Percentiles rank a stretch among this genome's conserved stretches.
phyloP scores from a whole-genome alignment of 164 flowering plant species.

The Tetracentron sinense region DNA sequence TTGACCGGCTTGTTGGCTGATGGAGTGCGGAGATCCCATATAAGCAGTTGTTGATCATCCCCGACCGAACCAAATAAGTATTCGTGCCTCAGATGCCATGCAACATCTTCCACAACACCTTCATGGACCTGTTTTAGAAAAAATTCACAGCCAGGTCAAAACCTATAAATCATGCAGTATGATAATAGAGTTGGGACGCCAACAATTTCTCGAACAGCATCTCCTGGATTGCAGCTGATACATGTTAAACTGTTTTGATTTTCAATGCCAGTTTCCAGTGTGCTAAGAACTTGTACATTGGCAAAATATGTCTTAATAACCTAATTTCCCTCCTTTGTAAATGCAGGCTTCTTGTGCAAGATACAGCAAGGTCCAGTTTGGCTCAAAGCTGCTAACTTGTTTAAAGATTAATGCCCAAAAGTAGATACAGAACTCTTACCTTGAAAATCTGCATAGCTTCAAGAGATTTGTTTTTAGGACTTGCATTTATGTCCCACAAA shows the following conservation, averaged over 20 bases:
- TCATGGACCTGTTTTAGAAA: conserved; percentile 67
- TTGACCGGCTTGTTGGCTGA: conserved; percentile 67
- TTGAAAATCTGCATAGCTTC: conserved; percentile 89
- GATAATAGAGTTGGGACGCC: too few species aligned
- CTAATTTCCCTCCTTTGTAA: too few species aligned
- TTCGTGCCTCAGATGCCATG: conserved; percentile 97
- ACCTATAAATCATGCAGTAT: conserved; percentile 4
- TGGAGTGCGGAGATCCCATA: conserved; percentile 85
- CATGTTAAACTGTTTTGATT: neutral
- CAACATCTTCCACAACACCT: conserved; percentile 99
- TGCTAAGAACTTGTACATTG: neutral
- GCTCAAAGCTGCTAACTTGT: neutral
- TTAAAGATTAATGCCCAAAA: neutral
- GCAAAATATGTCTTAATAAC: neutral
- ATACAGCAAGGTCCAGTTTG: neutral
- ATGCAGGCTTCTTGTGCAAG: too few species aligned
- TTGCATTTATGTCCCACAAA: conserved; percentile 83
- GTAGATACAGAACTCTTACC: conserved; percentile 33
- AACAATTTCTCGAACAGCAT: too few species aligned
- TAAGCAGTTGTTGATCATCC: conserved; percentile 82
- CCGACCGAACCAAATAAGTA: conserved; percentile 96
- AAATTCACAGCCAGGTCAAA: conserved; percentile 5
- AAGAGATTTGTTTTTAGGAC: conserved; percentile 80
- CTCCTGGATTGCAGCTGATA: too few species aligned
- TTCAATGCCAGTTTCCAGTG: neutral